Conservation (phyloP, 768 basidiomycete genomes). For the Kwoniella bestiolae region DNA sequence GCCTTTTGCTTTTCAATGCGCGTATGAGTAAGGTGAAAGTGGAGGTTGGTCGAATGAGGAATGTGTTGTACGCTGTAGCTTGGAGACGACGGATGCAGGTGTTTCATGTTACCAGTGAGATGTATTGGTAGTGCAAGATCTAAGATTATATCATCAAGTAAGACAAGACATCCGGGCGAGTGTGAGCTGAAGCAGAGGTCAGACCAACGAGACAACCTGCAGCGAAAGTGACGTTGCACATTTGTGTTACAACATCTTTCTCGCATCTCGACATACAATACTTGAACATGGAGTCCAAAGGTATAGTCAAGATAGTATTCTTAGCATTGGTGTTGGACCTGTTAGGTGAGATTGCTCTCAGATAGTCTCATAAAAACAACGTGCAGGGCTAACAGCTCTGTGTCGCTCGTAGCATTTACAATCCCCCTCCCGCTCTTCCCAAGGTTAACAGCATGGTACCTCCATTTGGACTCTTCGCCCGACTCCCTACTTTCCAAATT, state of each 20-base stretch:
- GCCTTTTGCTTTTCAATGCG: not conserved
- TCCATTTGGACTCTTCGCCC: slow-evolving; percentile 74
- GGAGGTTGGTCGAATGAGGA: not conserved
- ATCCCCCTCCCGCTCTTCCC: slow-evolving; percentile 96
- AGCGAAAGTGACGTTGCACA: too few species aligned
- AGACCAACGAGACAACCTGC: too few species aligned
- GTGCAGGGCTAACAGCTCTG: not conserved
- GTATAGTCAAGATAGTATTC: slow-evolving; percentile 84
- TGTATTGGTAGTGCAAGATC: not conserved
- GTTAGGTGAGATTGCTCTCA: slow-evolving; percentile 61
- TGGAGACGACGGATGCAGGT: not conserved
- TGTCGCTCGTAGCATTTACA: slow-evolving; percentile 72
- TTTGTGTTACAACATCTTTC: too few species aligned
- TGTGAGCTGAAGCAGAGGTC: too few species aligned
- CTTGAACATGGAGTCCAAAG: slow-evolving; percentile 5
- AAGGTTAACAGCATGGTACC: slow-evolving; percentile 78
- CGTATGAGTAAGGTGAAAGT: not conserved
- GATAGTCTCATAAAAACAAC: too few species aligned
- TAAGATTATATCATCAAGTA: too few species aligned
- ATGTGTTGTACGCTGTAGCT: not conserved
- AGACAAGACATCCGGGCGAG: too few species aligned
- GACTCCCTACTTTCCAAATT: slow-evolving; percentile 74
- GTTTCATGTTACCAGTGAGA: not conserved
- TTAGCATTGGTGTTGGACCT: slow-evolving; percentile 88
- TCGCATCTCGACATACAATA: too few species aligned